These are phyloP conservation scores for Crithidia fasciculata DNA, from an alignment of 208 protist genomes.

Conservation along the genomic window DNA sequence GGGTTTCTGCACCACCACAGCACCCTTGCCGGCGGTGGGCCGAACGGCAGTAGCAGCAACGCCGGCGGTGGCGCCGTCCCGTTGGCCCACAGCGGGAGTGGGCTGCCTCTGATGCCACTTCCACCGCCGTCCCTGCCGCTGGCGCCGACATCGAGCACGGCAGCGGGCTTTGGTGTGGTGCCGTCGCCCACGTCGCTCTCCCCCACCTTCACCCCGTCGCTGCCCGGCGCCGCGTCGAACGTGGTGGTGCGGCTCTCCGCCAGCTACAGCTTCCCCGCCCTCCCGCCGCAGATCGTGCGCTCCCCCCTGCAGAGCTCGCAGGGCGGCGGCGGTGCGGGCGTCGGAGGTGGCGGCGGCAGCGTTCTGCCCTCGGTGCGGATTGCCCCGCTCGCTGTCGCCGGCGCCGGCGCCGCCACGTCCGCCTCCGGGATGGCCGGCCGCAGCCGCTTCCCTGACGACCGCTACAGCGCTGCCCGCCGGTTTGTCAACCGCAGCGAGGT, in stretches of 20 bases:
- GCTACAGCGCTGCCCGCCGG: slow-evolving; percentile 16
- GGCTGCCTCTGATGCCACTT: slow-evolving; percentile 1
- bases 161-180: background rate
- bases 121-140: background rate
- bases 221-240: slow-evolving; percentile 15
- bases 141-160: background rate
- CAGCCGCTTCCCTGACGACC: background rate
- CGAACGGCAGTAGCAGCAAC: background rate
- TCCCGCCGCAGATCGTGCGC: slow-evolving; percentile 34
- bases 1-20: background rate
- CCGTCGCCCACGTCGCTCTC: slow-evolving; percentile 11
- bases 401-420: too few species aligned
- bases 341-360: background rate
- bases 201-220: slow-evolving; percentile 8
- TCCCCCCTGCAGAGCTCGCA: slow-evolving; percentile 20
- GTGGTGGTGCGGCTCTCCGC: slow-evolving; percentile 38
- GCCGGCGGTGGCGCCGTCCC: background rate
- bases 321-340: background rate
- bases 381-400: too few species aligned
- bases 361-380: background rate
- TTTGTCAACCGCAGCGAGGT: slow-evolving; percentile 29
- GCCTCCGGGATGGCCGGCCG: too few species aligned
- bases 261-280: slow-evolving; percentile 39
- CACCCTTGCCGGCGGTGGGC: background rate
- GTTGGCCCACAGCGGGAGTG: background rate